phyloP scores from a whole-genome alignment of 1,284 basidiomycete genomes.

The Ceratobasidium sp. region DNA sequence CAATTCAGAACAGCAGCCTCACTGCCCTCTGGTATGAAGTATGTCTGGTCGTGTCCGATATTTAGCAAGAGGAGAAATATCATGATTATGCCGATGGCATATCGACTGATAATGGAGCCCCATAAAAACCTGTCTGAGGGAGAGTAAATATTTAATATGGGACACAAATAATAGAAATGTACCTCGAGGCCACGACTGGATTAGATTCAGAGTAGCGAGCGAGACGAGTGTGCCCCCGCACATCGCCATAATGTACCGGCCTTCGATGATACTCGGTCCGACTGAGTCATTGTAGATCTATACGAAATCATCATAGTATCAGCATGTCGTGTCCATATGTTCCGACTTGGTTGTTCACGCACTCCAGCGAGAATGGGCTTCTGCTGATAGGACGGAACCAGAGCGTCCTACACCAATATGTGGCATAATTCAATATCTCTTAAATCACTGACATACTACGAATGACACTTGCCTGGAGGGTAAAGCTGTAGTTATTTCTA shows the following conservation, averaged over 20 bases:
- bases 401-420: not conserved
- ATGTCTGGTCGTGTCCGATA: constrained; percentile 24
- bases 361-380: too few relatives aligned
- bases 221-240: constrained; percentile 10
- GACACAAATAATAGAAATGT: not conserved
- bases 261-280: not conserved
- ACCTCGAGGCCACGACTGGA: constrained; percentile 41
- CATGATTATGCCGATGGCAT: not conserved
- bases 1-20: not conserved
- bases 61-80: constrained; percentile 2
- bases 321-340: not conserved
- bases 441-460: not conserved
- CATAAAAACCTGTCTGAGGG: constrained; percentile 13
- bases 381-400: not conserved
- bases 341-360: too few relatives aligned
- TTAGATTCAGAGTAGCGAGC: constrained; percentile 14
- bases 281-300: not conserved
- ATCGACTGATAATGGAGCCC: constrained; percentile 21
- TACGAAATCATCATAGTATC: not conserved
- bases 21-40: not conserved
- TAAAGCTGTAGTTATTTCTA: constrained; percentile 4
- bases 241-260: constrained; percentile 21
- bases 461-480: not conserved
- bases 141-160: not conserved
- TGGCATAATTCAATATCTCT: not conserved